Evolutionary conservation across 2,329 filamentous ascomycete genomes (phyloP), one percentile per base, ranked within the genome.

Genomic region (Seiridium unicorne): DNA sequence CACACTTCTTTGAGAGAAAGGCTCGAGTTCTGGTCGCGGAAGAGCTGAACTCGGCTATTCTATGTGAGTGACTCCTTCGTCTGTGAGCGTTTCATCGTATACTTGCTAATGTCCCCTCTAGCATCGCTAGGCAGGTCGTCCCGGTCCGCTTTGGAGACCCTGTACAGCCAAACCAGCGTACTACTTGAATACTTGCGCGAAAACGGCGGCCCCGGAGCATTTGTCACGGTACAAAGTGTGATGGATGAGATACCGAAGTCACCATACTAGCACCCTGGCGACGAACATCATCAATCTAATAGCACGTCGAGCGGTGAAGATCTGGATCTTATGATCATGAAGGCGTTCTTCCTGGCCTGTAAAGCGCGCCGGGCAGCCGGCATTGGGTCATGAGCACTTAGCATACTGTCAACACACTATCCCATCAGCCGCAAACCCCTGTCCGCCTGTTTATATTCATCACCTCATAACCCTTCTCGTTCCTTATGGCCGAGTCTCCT

Each of bases 71-170:
- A 26, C 18, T 26, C 18, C 18, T 26, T 26, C 18, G 18, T 26
- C 18, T 26, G 18, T 26, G 18, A 26, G 18, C 18, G 18, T 26
- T 26, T 26, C 62, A 7, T 31, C 9, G 13, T n/a, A 13, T 18
- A 36, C 7, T 47, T 44, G 5, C 6, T 34, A 7, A 44, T 26
- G 38, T 18, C 49, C 11, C 32, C n/a, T 4, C 4, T n/a, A 97
- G 94, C 92, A 47, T 96, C 92, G 0, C 82, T 97, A 3, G 95
- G 95, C 55, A 96, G 96, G 76, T 94, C 92, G 0, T 93, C 92
- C 3, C 88, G 89, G 4, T 91, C 95, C 2, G 91, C 93, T 1
- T 76, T 99, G 36, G 94, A 98, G 74, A 89, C 87, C 62, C 74
- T 97, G 5, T 93, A 91, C 70, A 90, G 93, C 62, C 93, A 97